Evolutionary conservation across 2,329 filamentous ascomycete genomes (phyloP), one percentile per base, ranked within the genome.

Genomic region (Talaromyces sp.): DNA sequence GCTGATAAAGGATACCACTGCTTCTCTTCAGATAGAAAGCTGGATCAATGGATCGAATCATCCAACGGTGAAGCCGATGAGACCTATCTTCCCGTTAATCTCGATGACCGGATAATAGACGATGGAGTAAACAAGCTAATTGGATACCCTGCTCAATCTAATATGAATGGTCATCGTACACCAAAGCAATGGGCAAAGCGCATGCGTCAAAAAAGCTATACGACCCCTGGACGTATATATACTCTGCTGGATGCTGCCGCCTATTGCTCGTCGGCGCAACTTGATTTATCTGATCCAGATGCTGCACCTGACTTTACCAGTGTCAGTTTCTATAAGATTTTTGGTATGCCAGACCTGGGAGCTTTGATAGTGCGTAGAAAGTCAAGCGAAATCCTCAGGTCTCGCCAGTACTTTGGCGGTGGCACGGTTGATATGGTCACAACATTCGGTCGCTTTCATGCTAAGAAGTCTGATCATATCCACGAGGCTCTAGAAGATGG

Each of bases 301-400:
- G 74, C 78, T 0, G 87, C 90, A 0, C 91, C 94, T 1, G 94
- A 98, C 75, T 98, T 98, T 69, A 89, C 87, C 0, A 90, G 92
- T 0, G 73, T 97, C 45, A 97, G 93, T 75, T 88, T 98, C 68
- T 96, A 97, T 80, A 98, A 98, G 76, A 93, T 97, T 16, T 98
- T 98, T 75, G 94, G 95, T 1, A 97, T 97, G 69, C 94, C 94
- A 0, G 92, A 97, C 73, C 82, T 98, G 2, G 94, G 94, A 3
- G 93, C 89, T 1, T 79, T 98, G 65, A 87, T 98, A 33, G 87
- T 98, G 11, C 87, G 90, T 43, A 92, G 91, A 69, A 83, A 86
- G 31, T 86, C 90, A 14, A 87, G 86, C 10, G 75, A 83, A 35
- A 74, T 89, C 2, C 87, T 97, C 49, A 80, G 85, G 37, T 81